These are phyloP conservation scores for Diversispora eburnea DNA, from an alignment of 192 early-diverging fungal genomes.

Conservation along the genomic window DNA sequence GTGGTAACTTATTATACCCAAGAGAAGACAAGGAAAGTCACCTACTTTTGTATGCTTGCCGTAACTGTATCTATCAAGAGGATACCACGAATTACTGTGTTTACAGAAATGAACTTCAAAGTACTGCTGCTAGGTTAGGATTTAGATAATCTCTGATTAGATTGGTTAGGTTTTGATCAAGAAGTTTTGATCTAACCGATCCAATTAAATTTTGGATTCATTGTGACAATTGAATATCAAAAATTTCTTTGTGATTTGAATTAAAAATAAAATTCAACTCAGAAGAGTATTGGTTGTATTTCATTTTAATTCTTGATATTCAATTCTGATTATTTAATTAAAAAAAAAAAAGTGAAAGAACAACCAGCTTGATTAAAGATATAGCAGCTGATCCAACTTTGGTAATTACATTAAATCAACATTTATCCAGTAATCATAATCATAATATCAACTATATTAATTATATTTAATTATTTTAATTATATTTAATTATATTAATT, in stretches of 20 bases:
- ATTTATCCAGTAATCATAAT: not conserved
- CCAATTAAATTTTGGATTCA: too few species aligned
- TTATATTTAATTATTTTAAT: not conserved
- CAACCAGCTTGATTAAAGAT: not conserved
- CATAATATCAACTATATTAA: too few species aligned
- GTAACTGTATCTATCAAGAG: constrained; percentile 74
- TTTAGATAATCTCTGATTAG: not conserved
- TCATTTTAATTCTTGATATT: too few species aligned
- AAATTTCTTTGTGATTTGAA: too few species aligned
- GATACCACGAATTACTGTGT: constrained; percentile 67
- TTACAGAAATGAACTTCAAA: constrained; percentile 69
- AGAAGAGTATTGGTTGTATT: too few species aligned
- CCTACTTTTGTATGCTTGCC: constrained; percentile 66
- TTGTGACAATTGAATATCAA: too few species aligned
- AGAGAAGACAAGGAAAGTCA: constrained; percentile 58
- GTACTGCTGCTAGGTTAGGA: constrained; percentile 46
- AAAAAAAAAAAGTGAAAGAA: constrained; percentile 7
- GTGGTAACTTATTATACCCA: constrained; percentile 82
- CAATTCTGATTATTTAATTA: not conserved
- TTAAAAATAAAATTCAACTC: too few species aligned
- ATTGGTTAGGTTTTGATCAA: too few species aligned
- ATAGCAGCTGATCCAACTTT: constrained; percentile 51
- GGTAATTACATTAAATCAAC: constrained; percentile 31
- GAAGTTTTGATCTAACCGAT: too few species aligned
- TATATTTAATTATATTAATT: constrained; percentile 30